Percentiles rank a stretch among this genome's conserved stretches.
These are phyloP conservation scores for Termitomyces sp. DNA, from an alignment of 768 basidiomycete genomes.

Conservation along the genomic window DNA sequence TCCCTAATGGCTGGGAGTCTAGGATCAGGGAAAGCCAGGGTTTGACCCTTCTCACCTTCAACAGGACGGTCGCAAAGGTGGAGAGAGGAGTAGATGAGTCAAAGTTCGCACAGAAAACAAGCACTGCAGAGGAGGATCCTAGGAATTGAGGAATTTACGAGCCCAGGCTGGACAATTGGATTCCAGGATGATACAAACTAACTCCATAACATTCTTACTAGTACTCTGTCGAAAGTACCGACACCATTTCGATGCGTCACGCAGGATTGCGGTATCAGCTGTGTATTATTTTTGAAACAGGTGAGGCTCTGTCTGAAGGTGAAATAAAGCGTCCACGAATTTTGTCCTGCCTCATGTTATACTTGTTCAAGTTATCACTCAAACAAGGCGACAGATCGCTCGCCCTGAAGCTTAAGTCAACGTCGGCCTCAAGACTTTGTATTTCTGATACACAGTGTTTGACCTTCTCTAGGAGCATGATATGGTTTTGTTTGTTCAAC, in stretches of 20 bases:
- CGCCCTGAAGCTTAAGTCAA: background rate
- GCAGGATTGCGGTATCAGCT: background rate
- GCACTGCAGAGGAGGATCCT: background rate
- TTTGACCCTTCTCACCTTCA: slow-evolving; percentile 53
- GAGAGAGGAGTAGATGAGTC: slow-evolving; percentile 34
- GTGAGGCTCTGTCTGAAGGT: background rate
- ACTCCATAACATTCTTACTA: background rate
- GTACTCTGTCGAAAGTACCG: background rate
- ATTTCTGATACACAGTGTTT: background rate
- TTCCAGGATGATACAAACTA: background rate
- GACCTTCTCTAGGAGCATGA: background rate
- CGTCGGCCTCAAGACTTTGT: background rate
- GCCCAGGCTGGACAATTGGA: background rate
- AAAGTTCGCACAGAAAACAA: slow-evolving; percentile 16
- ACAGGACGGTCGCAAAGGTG: slow-evolving; percentile 37
- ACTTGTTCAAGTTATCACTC: background rate
- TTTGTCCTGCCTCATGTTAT: background rate
- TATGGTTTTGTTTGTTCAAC: background rate
- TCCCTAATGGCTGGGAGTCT: slow-evolving; percentile 71
- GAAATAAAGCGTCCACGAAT: background rate
- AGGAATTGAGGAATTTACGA: background rate
- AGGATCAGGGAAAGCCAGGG: slow-evolving; percentile 48
- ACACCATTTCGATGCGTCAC: background rate
- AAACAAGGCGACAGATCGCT: background rate
- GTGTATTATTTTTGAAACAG: background rate